A percentile compares a stretch with the other conserved stretches of the same genome.
These are phyloP conservation scores for Vitis hybrid DNA, from an alignment of 177 flowering plant species.

Conservation along the genomic window DNA sequence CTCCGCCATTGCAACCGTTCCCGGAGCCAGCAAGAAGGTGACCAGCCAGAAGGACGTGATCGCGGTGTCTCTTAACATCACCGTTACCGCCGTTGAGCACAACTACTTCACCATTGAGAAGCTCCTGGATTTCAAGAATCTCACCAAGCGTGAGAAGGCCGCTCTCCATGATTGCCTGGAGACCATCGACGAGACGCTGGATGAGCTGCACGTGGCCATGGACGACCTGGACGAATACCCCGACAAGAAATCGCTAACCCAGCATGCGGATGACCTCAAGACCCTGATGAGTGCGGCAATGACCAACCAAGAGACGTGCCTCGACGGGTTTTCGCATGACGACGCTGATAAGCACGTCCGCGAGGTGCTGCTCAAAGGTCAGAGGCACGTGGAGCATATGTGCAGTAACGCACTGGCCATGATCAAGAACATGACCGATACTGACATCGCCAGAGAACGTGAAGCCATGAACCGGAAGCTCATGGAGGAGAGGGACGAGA, in stretches of 20 bases:
- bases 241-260: conserved; percentile 36
- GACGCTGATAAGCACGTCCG: conserved; percentile 52
- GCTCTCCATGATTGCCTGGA: conserved; percentile 85
- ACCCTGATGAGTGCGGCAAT: conserved; percentile 76
- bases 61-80: conserved; percentile 48
- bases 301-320: conserved; percentile 80
- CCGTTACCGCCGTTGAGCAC: conserved; percentile 38
- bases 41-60: conserved; percentile 57
- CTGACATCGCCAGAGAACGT: conserved; percentile 27
- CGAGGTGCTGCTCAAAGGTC: conserved; percentile 26
- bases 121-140: conserved; percentile 14
- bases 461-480: conserved; percentile 17
- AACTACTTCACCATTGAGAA: conserved; percentile 49
- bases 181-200: conserved; percentile 70
- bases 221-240: conserved; percentile 61
- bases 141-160: conserved; percentile 49
- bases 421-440: conserved; percentile 78
- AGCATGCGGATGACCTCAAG: conserved; percentile 72
- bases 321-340: conserved; percentile 84
- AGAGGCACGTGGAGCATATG: conserved; percentile 50
- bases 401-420: conserved; percentile 87
- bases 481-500: conserved; percentile 23
- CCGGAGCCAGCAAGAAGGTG: conserved; percentile 22
- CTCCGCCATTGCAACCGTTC: conserved; percentile 39
- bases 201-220: conserved; percentile 54